phyloP scores from a whole-genome alignment of 352 stramenopile species.

The Elongisporangium undulatum region DNA sequence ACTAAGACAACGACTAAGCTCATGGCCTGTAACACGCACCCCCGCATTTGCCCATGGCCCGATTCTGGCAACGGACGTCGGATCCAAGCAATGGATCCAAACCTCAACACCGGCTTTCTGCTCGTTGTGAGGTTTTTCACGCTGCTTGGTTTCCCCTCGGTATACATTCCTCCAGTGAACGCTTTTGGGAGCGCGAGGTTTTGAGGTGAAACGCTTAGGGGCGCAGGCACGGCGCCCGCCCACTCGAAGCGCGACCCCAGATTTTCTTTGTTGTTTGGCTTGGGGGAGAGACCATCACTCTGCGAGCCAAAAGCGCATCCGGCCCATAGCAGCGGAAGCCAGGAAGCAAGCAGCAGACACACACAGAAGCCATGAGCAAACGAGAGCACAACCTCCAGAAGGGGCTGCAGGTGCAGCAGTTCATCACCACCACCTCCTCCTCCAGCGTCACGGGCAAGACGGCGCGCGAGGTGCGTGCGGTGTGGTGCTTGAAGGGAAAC shows the following conservation, averaged over 20 bases:
- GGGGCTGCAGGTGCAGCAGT: conserved; percentile 75
- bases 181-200: neutral
- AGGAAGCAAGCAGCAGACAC: conserved; percentile 17
- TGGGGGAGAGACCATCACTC: conserved; percentile 26
- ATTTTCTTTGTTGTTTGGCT: conserved; percentile 24
- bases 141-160: neutral
- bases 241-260: too few species aligned
- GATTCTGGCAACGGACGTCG: too few species aligned
- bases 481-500: too few species aligned
- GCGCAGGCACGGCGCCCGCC: too few species aligned
- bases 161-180: neutral
- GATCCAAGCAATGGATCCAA: too few species aligned
- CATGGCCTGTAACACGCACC: too few species aligned
- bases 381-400: conserved; percentile 83
- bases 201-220: neutral
- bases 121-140: neutral
- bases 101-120: too few species aligned
- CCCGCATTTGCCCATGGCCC: too few species aligned
- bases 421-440: conserved; percentile 48
- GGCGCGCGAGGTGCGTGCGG: conserved; percentile 50
- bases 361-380: conserved; percentile 73
- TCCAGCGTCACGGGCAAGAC: conserved; percentile 27
- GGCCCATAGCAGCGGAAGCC: conserved; percentile 11
- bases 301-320: conserved; percentile 2
- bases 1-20: too few species aligned